A percentile compares a stretch with the other conserved stretches of the same genome.
Conservation (phyloP, 2,329 filamentous ascomycete genomes). For the Pseudogymnoascus destructans region DNA sequence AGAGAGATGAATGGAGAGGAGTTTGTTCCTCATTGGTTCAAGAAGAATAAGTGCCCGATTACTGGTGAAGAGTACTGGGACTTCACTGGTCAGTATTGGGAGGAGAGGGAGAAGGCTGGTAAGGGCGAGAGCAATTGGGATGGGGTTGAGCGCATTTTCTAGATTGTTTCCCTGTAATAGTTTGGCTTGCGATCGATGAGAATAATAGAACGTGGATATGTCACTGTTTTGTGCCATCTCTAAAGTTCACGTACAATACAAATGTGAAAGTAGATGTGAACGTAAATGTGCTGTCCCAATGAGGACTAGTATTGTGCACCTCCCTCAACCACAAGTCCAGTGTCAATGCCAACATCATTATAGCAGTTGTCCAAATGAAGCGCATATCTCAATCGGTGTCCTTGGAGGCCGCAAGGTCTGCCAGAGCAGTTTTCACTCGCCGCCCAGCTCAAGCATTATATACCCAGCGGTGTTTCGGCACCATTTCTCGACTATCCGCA, state of each 20-base stretch:
- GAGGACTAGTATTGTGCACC: neutral
- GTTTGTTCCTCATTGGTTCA: constrained; percentile 78
- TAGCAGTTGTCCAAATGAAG: constrained; percentile 19
- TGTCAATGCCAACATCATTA: neutral
- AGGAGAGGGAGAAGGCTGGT: constrained; percentile 30
- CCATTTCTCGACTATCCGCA: constrained; percentile 19
- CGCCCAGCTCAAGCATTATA: constrained; percentile 8
- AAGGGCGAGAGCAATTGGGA: constrained; percentile 19
- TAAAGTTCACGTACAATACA: neutral
- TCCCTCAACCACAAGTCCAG: neutral
- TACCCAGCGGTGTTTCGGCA: constrained; percentile 19
- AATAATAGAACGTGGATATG: neutral
- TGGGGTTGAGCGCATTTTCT: constrained; percentile 26
- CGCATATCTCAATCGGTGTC: constrained; percentile 19
- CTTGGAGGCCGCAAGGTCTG: constrained; percentile 9
- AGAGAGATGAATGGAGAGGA: constrained; percentile 70
- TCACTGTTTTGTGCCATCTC: neutral
- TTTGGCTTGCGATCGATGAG: neutral
- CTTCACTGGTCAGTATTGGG: constrained; percentile 84
- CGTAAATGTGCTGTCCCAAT: neutral
- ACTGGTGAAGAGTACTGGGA: constrained; percentile 88
- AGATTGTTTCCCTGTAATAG: neutral
- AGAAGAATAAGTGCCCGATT: constrained; percentile 53
- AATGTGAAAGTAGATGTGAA: neutral
- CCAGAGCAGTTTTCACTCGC: constrained; percentile 10